Conservation (phyloP, 352 stramenopile genomes). For the Elongisporangium undulatum region DNA sequence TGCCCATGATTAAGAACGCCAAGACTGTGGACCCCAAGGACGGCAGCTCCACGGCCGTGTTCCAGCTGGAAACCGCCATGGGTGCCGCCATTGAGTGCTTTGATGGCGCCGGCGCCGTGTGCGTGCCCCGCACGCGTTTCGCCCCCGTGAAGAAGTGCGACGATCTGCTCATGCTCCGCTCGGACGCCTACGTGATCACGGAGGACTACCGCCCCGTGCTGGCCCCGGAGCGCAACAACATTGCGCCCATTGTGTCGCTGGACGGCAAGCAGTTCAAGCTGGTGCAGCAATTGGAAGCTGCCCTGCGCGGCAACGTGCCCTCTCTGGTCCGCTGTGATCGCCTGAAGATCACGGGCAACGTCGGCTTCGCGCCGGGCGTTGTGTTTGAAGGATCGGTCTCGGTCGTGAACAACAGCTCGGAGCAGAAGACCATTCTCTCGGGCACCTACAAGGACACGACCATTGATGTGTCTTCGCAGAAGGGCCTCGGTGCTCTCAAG, state of each 20-base stretch:
- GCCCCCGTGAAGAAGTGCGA: conserved; percentile 89
- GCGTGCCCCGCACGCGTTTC: conserved; percentile 85
- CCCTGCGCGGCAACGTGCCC: conserved; percentile 90
- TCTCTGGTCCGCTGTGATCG: conserved; percentile 95
- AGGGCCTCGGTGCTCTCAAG: conserved; percentile 91
- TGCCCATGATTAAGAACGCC: conserved; percentile 88
- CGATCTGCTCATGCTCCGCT: conserved; percentile 91
- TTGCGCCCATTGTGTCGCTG: conserved; percentile 94
- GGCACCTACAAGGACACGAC: conserved; percentile 94
- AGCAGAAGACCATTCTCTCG: conserved; percentile 94
- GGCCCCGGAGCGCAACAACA: conserved; percentile 91
- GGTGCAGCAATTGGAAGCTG: conserved; percentile 95
- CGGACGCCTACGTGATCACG: conserved; percentile 97
- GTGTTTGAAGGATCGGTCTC: conserved; percentile 92
- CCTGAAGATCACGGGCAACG: conserved; percentile 94
- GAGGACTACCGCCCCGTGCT: conserved; percentile 94
- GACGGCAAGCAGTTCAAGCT: conserved; percentile 99
- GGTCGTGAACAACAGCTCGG: conserved; percentile 94
- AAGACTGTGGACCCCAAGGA: conserved; percentile 89
- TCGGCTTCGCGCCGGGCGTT: conserved; percentile 90
- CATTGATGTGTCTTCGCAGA: conserved; percentile 92
- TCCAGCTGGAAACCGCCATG: conserved; percentile 86
- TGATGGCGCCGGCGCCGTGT: conserved; percentile 80
- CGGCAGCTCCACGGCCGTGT: conserved; percentile 77
- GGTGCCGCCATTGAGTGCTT: conserved; percentile 87